phyloP scores from a whole-genome alignment of 176 grass and related monocot species.

The Panicum miliaceum region DNA sequence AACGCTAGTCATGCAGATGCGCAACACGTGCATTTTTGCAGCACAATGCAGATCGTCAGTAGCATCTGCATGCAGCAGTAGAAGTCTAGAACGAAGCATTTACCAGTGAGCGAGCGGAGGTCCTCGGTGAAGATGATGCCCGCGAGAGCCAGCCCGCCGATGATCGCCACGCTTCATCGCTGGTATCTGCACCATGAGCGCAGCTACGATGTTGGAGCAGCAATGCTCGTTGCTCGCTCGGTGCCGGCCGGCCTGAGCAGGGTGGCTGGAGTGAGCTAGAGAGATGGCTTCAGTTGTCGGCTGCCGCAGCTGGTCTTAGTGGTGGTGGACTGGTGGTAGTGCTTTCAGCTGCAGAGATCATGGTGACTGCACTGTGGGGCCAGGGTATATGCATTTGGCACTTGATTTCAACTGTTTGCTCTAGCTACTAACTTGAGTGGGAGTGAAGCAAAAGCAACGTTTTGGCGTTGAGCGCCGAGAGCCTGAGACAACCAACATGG shows the following conservation, averaged over 20 bases:
- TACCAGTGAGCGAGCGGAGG: conserved; percentile 63
- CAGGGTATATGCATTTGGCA: conserved; percentile 15
- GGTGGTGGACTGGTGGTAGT: not conserved
- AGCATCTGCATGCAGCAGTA: not conserved
- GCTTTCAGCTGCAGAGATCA: conserved; percentile 20
- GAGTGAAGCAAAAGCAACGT: conserved; percentile 63
- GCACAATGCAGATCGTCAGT: too few species aligned
- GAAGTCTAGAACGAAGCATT: not conserved
- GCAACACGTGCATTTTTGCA: not conserved
- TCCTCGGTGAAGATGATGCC: conserved; percentile 85
- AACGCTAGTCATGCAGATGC: not conserved
- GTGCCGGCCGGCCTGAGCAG: not conserved
- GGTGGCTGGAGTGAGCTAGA: not conserved
- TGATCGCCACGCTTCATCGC: conserved; percentile 63
- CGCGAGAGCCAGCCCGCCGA: conserved; percentile 59
- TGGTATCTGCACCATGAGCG: conserved; percentile 27
- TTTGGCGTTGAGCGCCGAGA: not conserved
- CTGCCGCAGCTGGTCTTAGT: conserved; percentile 27
- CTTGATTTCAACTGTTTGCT: conserved; percentile 40
- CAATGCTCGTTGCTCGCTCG: not conserved
- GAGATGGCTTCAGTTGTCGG: not conserved
- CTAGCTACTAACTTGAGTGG: conserved; percentile 45
- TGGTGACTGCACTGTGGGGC: not conserved
- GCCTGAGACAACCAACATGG: conserved; percentile 21
- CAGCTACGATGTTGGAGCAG: not conserved